Conservation (phyloP, 2,329 filamentous ascomycete species). For the Diaporthe destruens region DNA sequence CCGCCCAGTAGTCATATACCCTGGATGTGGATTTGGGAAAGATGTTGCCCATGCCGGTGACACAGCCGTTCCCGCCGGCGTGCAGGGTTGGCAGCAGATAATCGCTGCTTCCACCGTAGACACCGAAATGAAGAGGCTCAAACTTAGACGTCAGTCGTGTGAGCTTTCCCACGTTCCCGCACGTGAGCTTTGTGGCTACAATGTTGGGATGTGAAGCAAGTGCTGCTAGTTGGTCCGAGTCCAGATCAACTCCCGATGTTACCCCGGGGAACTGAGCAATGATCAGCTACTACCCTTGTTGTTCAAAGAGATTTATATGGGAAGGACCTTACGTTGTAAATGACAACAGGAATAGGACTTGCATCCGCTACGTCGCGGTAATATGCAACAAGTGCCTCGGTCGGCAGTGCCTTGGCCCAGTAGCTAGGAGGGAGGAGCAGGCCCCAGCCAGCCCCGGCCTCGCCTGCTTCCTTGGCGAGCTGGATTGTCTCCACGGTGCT, state of each 20-base stretch:
- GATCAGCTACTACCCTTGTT: slow-evolving; percentile 13
- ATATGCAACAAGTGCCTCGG: slow-evolving; percentile 52
- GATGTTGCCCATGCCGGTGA: slow-evolving; percentile 60
- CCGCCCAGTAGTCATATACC: slow-evolving; percentile 57
- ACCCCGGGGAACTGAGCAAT: slow-evolving; percentile 49
- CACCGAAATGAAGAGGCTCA: slow-evolving; percentile 54
- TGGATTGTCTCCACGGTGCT: slow-evolving; percentile 52
- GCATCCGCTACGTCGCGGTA: slow-evolving; percentile 54
- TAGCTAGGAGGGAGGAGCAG: slow-evolving; percentile 56
- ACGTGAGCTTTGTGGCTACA: slow-evolving; percentile 48
- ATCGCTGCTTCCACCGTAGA: slow-evolving; percentile 59
- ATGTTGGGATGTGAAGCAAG: slow-evolving; percentile 48
- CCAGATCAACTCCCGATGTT: slow-evolving; percentile 50
- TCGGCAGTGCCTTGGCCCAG: slow-evolving; percentile 53
- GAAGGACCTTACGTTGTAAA: slow-evolving; percentile 47
- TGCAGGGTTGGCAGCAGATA: slow-evolving; percentile 57
- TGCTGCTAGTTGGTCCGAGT: slow-evolving; percentile 44
- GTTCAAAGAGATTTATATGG: slow-evolving; percentile 35
- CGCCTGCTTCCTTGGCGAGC: slow-evolving; percentile 53
- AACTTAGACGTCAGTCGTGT: slow-evolving; percentile 52
- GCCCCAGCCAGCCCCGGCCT: slow-evolving; percentile 55
- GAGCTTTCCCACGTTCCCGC: slow-evolving; percentile 49
- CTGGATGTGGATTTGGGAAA: slow-evolving; percentile 58
- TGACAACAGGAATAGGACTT: slow-evolving; percentile 47
- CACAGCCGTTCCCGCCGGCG: slow-evolving; percentile 57